Evolutionary conservation across 1,139 yeast genomes (phyloP), one percentile per base, ranked within the genome.

Genomic region (Sporopachydermia cereana): DNA sequence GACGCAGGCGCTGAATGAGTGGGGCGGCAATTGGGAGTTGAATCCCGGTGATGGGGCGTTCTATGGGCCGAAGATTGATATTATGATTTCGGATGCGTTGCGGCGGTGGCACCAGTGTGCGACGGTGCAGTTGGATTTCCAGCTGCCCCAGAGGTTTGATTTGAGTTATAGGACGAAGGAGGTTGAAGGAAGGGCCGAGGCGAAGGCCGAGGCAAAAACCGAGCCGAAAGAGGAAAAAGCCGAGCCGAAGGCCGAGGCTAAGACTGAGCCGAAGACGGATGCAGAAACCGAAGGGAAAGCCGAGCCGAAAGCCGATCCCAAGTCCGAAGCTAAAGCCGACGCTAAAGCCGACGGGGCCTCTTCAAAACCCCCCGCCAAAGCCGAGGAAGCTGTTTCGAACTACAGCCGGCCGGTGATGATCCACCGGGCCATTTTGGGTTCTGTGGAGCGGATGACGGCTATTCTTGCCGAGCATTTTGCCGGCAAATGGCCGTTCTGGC

Each of bases 401-500:
- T 58, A 54, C 55, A 53, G 63, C 49, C 78, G 94, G 67, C 98
- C 98, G 44, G 97, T 91, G 48, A 91, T 91, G 97, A 88, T 91
- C 59, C 98, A 91, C 69, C 84, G 98, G 71, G 98, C 98, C 54
- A 84, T 91, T 53, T 79, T 88, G 63, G 98, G 98, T 50, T 88
- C 96, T 41, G 91, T 91, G 46, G 98, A 91, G 72, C 83, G 98
- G 74, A 88, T 91, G 95, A 83, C 95, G 54, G 97, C 96, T 51
- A 86, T 91, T 57, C 78, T 91, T 66, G 88, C 95, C 49, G 98
- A 91, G 66, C 97, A 91, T 68, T 89, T 73, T 69, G 94, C 89
- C 61, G 98, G 98, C 60, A 88, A 85, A 65, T 89, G 97, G 97
- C 98, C 98, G 58, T 83, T 91, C 75, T 91, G 98, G 98, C 73